Evolutionary conservation across 208 protist species (phyloP).

Genomic region (Plasmodiophora brassicae): DNA sequence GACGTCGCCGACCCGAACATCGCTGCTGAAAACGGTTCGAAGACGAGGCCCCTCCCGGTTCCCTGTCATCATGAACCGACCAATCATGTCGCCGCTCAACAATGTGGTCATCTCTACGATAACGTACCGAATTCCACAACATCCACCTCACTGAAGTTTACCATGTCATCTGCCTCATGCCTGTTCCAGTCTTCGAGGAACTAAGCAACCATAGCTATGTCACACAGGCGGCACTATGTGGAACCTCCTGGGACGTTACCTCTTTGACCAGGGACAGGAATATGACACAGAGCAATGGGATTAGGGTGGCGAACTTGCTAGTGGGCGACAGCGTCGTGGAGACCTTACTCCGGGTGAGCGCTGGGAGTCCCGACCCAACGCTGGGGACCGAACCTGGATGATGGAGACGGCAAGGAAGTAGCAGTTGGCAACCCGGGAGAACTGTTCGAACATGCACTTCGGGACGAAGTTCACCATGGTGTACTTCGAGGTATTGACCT

Average conservation of each 20-base stretch:
- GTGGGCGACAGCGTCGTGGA: background rate
- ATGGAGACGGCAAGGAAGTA: conserved; percentile 88
- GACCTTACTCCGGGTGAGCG: background rate
- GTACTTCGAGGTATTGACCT: conserved; percentile 37
- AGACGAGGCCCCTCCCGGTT: no score
- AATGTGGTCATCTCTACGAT: background rate
- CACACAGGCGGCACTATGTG: no score
- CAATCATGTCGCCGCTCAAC: background rate
- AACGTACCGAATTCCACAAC: background rate
- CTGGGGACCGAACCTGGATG: conserved; percentile 73
- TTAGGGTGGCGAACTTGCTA: background rate
- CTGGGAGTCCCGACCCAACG: no score
- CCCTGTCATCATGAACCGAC: no score
- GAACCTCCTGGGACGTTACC: no score
- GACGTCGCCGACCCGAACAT: conserved; percentile 46
- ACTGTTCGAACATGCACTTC: conserved; percentile 91
- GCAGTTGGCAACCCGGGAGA: conserved; percentile 82
- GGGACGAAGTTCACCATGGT: conserved; percentile 80
- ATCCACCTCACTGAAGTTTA: background rate
- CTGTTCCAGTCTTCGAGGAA: conserved; percentile 18
- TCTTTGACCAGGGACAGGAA: conserved; percentile 3
- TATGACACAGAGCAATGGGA: conserved; percentile 33
- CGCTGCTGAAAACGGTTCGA: background rate
- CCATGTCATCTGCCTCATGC: background rate
- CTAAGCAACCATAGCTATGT: background rate